Evolutionary conservation across 2,329 filamentous ascomycete genomes (phyloP).

Genomic region (Diaporthe sp.): DNA sequence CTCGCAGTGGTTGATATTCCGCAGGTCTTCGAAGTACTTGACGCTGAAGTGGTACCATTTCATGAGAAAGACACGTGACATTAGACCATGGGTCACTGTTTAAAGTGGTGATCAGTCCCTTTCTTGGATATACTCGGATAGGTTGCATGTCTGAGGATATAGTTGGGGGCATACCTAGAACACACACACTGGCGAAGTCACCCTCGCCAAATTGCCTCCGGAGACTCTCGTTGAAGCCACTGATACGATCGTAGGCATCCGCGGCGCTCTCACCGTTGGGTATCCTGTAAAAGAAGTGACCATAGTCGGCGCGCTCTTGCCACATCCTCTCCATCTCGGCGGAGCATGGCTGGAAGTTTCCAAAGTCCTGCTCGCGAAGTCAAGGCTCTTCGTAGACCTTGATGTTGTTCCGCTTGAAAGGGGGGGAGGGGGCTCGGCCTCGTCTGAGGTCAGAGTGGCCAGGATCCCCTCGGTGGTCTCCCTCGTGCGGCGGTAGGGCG

Average conservation of each 20-base stretch:
- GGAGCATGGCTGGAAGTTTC: constrained; percentile 97
- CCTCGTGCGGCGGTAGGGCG: constrained; percentile 92
- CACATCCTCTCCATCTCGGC: constrained; percentile 99
- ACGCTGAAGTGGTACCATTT: constrained; percentile 99
- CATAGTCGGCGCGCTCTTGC: constrained; percentile 97
- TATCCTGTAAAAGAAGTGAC: constrained; percentile 99
- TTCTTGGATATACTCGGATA: not conserved
- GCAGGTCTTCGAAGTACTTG: constrained; percentile 97
- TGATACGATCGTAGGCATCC: constrained; percentile 95
- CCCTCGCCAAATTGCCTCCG: constrained; percentile 95
- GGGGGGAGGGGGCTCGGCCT: constrained; percentile 82
- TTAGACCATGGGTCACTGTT: constrained; percentile 91
- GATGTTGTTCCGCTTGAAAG: constrained; percentile 86
- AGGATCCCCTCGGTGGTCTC: constrained; percentile 97
- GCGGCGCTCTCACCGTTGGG: constrained; percentile 96
- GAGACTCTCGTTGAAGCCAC: constrained; percentile 95
- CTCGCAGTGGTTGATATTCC: constrained; percentile 98
- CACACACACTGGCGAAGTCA: constrained; percentile 93
- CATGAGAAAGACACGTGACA: constrained; percentile 98
- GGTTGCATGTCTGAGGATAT: not conserved
- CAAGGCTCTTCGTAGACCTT: constrained; percentile 97
- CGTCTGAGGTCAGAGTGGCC: constrained; percentile 82
- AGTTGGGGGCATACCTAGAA: constrained; percentile 65
- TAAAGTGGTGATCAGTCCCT: not conserved
- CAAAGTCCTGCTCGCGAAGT: constrained; percentile 96